A percentile compares a stretch with the other conserved stretches of the same genome.
Conservation (phyloP, 306 rosid genomes). For the Trichosanthes cucumerina region DNA sequence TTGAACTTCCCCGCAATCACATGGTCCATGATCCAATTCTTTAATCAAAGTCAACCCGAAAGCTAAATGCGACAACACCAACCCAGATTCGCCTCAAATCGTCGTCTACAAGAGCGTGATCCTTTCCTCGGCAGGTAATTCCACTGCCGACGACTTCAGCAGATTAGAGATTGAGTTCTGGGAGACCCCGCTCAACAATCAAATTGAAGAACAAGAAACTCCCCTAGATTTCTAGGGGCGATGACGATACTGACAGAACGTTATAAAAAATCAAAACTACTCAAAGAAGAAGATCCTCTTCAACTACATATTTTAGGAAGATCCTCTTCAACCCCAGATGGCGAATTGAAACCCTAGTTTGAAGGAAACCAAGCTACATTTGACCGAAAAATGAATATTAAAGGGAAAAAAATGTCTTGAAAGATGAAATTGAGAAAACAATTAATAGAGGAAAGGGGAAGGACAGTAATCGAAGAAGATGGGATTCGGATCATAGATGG, state of each 20-base stretch:
- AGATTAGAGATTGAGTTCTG: neutral
- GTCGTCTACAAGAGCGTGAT: constrained; percentile 30
- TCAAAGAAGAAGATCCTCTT: constrained; percentile 1
- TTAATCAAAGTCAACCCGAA: constrained; percentile 23
- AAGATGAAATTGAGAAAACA: neutral
- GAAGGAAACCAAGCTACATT: constrained; percentile 7
- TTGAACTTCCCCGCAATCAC: constrained; percentile 86
- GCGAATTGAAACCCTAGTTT: constrained; percentile 10
- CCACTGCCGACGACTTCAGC: neutral
- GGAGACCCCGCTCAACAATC: neutral
- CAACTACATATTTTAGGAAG: neutral
- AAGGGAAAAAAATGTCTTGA: neutral
- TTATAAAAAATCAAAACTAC: neutral
- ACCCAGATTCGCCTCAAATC: constrained; percentile 31
- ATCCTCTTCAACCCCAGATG: neutral
- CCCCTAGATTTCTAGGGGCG: neutral
- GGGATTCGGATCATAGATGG: neutral
- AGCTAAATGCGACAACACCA: constrained; percentile 18
- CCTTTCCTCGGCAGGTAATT: constrained; percentile 13
- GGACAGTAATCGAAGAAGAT: neutral
- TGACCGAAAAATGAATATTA: neutral
- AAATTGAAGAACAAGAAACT: neutral
- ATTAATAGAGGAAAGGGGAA: neutral
- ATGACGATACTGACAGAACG: neutral
- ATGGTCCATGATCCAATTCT: constrained; percentile 67